phyloP scores from a whole-genome alignment of 805 yeast species.

The Isabelozyma pseudorhagii region DNA sequence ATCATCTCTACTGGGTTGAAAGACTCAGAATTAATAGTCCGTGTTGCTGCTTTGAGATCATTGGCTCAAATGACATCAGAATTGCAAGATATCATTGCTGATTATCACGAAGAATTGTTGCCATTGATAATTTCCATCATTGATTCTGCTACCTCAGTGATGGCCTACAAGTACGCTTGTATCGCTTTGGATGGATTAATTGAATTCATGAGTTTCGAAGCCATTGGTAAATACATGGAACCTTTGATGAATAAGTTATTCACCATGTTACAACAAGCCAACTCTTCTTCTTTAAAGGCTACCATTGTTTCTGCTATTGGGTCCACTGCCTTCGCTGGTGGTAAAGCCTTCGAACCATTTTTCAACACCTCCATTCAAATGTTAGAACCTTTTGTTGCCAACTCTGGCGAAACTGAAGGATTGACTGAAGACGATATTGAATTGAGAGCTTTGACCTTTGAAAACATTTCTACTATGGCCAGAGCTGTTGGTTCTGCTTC shows the following conservation, averaged over 20 bases:
- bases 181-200: conserved; percentile 86
- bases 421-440: conserved; percentile 86
- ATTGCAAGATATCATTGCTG: conserved; percentile 80
- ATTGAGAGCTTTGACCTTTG: conserved; percentile 88
- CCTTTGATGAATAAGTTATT: conserved; percentile 88
- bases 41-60: conserved; percentile 82
- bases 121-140: conserved; percentile 86
- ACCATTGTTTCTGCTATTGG: conserved; percentile 94
- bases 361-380: conserved; percentile 77
- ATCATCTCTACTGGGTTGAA: conserved; percentile 72
- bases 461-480: conserved; percentile 91
- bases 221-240: conserved; percentile 75
- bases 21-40: conserved; percentile 70
- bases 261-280: conserved; percentile 74
- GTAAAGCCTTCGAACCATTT: conserved; percentile 82
- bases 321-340: conserved; percentile 94
- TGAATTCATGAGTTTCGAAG: conserved; percentile 87
- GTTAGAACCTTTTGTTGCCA: conserved; percentile 77
- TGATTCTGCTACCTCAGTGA: conserved; percentile 78
- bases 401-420: conserved; percentile 67
- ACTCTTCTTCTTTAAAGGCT: conserved; percentile 69
- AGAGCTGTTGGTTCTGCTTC: conserved; percentile 93
- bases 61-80: conserved; percentile 76
- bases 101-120: conserved; percentile 74
- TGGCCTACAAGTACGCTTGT: conserved; percentile 88